These are phyloP conservation scores for Rhododendron molle DNA, from an alignment of 148 eudicot genomes.

Conservation along the genomic window DNA sequence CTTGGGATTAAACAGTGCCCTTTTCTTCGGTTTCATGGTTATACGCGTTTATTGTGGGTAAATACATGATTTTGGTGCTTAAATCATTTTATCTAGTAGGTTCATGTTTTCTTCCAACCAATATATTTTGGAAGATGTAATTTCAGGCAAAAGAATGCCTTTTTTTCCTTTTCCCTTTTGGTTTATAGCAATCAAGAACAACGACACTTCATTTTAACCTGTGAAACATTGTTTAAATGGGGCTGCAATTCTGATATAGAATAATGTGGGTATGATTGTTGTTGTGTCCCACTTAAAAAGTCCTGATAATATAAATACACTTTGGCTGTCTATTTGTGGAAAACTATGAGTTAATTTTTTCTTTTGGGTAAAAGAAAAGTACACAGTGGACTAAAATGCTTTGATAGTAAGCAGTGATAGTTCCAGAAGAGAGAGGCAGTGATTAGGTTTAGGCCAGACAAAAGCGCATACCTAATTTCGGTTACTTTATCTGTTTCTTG, in stretches of 20 bases:
- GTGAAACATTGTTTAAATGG: background rate
- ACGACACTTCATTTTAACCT: background rate
- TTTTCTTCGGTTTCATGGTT: background rate
- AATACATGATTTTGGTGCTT: background rate
- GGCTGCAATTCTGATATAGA: background rate
- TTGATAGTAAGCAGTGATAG: background rate
- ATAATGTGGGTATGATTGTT: background rate
- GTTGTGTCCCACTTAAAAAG: background rate
- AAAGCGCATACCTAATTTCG: background rate
- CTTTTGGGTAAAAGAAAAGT: background rate
- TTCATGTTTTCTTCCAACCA: background rate
- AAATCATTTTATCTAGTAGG: background rate
- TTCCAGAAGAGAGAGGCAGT: background rate
- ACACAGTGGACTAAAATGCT: background rate
- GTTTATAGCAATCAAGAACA: background rate
- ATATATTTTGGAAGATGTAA: background rate
- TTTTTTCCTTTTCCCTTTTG: background rate
- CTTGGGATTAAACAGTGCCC: background rate
- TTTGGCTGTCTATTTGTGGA: background rate
- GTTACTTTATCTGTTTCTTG: slow-evolving; percentile 6
- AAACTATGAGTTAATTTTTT: background rate
- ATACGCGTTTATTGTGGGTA: background rate
- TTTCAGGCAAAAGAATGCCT: background rate
- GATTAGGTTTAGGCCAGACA: slow-evolving; percentile 1
- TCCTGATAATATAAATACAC: background rate